phyloP scores from a whole-genome alignment of 2,329 filamentous ascomycete genomes.

The Aspergillus luchuensis region DNA sequence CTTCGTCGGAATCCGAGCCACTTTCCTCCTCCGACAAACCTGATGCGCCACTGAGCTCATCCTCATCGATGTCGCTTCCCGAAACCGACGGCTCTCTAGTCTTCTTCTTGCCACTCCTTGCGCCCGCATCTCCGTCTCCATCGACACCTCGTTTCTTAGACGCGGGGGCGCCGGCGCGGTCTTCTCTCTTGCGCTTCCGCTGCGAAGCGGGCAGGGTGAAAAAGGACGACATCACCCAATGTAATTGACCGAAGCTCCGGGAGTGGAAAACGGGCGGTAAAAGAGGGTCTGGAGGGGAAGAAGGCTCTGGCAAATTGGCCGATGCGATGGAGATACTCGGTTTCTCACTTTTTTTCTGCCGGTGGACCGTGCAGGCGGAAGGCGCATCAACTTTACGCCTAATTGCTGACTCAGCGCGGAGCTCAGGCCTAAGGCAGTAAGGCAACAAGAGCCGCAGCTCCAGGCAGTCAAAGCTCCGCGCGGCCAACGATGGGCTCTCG shows the following conservation, averaged over 20 bases:
- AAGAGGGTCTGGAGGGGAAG: neutral
- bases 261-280: neutral
- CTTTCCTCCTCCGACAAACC: constrained; percentile 52
- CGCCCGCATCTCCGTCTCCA: constrained; percentile 32
- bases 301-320: neutral
- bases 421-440: constrained; percentile 31
- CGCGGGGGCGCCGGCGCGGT: constrained; percentile 44
- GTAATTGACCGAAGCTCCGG: neutral
- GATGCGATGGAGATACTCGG: constrained; percentile 10
- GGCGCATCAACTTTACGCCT: constrained; percentile 34
- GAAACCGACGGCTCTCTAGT: constrained; percentile 79
- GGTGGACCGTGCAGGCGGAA: constrained; percentile 32
- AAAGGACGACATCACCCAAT: constrained; percentile 80
- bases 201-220: constrained; percentile 86
- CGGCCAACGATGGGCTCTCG: constrained; percentile 32
- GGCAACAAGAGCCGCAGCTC: constrained; percentile 31
- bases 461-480: constrained; percentile 48
- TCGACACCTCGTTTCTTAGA: constrained; percentile 50
- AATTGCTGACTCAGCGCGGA: constrained; percentile 38
- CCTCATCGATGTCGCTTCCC: constrained; percentile 74
- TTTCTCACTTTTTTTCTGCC: constrained; percentile 41
- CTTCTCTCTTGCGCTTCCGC: constrained; percentile 82
- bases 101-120: constrained; percentile 48
- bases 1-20: constrained; percentile 69
- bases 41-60: constrained; percentile 55